Evolutionary conservation across 2,329 filamentous ascomycete species (phyloP), one percentile per base, ranked within the genome.

Genomic region (Pseudopithomyces maydicus): DNA sequence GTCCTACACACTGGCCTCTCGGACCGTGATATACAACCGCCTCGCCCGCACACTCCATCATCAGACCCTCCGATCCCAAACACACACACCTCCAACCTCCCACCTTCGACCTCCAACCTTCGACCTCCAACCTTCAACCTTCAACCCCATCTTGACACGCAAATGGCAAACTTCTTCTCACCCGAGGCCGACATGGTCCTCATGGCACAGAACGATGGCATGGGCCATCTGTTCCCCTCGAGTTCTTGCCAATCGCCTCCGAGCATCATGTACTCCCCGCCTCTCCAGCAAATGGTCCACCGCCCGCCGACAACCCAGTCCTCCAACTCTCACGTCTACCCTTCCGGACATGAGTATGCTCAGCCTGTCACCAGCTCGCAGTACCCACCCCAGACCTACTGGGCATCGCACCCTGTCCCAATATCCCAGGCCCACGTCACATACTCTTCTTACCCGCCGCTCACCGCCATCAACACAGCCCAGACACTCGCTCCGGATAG

Each of bases 251-350:
- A 74, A 62, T 75, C 74, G 33, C 69, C 74, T 46, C 74, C 73
- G 3, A 72, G 64, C 63, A 73, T 75, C 61, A 70, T 76, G 63
- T 76, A 76, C 57, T 74, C 73, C 48, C 69, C 72, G 55, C 68
- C 72, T 32, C 63, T 75, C 35, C 72, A 73, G 33, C 67, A 72
- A n/a, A 65, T 74, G 62, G 14, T 62, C 36, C 69, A 71, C 46
- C 64, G 62, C 26, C 55, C 68, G 5, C 57, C 66, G 10, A 64
- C 66, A 3, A 65, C 63, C 11, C 63, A 72, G 35, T 48, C 69
- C 22, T 62, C 62, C 44, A 62, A 64, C 53, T 67, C 61, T 52
- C 61, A 60, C 33, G 66, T 73, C 46, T 74, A 71, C 54, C 53
- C 66, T 17, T 65, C 69, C 54, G 59, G 69, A 29, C 66, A 73